Evolutionary conservation across 768 basidiomycete species (phyloP), one percentile per base, ranked within the genome.

Genomic region (Exidia glandulosa): DNA sequence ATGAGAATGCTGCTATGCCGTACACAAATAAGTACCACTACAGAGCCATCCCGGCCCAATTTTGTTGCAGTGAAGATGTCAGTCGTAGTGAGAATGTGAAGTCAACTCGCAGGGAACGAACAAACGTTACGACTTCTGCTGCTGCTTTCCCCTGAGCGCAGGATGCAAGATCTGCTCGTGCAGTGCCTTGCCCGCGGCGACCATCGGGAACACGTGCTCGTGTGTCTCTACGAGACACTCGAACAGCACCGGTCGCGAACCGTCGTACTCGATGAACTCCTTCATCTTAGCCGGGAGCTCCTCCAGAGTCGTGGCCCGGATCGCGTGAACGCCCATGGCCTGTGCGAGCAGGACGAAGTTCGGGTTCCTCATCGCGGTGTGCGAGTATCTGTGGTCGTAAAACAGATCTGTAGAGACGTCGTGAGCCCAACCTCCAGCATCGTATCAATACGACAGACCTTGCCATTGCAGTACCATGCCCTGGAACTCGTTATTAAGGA

Each of bases 401-500:
- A 99, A 99, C 12, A 99, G 82, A 72, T 98, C 94, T 79, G 65
- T 6, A 31, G 23, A 23, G 10, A 54, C 45, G 5, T 36, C 34
- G 41, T 58, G 29, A 54, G 9, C 7, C 59, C 56, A 10, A 59
- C 32, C 6, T 19, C 27, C 41, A 19, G 30, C 9, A 27, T 23
- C 52, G 25, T 32, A 34, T 29, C 36, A 59, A 29, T 41, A 41
- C 13, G 23, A 69, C 79, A 56, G 61, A 92, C 91, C 91, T 80
- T 98, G 96, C 96, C 95, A 98, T 77, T 99, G 96, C 32, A 91
- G 76, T 13, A 98, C 96, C 96, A 99, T 99, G 59, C 96, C 96
- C 73, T 96, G 94, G 81, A 94, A 96, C 69, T 94, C 92, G 73
- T 96, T 97, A 79, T 96, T 95, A 67, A 97, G 73, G 27, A 96